phyloP scores from a whole-genome alignment of 306 rosid species.

The Quercus rubra region DNA sequence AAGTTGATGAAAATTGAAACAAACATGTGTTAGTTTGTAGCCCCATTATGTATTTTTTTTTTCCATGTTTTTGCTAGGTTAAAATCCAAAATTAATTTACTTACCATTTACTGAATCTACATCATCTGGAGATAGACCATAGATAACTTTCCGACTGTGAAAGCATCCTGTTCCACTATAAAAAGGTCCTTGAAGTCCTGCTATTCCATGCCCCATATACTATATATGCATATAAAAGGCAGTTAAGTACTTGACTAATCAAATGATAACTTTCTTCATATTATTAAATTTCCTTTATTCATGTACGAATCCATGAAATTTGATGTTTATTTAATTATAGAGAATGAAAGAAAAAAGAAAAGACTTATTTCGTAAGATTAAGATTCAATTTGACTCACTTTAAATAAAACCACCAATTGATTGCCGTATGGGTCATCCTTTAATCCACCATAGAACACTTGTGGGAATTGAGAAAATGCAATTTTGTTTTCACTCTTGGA shows the following conservation, averaged over 20 bases:
- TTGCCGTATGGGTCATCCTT: slow-evolving; percentile 73
- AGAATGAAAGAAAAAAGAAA: background rate
- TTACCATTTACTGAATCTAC: background rate
- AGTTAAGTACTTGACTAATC: background rate
- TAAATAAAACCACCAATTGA: slow-evolving; percentile 1
- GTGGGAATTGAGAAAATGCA: slow-evolving; percentile 64
- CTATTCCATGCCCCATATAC: slow-evolving; percentile 4
- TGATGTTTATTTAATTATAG: too few species aligned
- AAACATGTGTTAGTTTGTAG: too few species aligned
- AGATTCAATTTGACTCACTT: slow-evolving; percentile 23
- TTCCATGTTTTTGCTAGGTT: background rate
- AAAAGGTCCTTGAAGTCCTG: slow-evolving; percentile 15
- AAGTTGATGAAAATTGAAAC: background rate
- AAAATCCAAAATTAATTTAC: background rate
- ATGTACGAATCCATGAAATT: too few species aligned
- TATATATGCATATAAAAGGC: background rate
- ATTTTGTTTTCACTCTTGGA: slow-evolving; percentile 39
- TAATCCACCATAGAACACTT: slow-evolving; percentile 34
- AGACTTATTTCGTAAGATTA: background rate
- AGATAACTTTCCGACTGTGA: slow-evolving; percentile 15
- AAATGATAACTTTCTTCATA: too few species aligned
- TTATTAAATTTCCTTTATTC: too few species aligned
- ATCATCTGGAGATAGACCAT: background rate
- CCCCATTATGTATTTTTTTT: too few species aligned
- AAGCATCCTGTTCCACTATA: slow-evolving; percentile 20